Percentiles rank a stretch among this genome's conserved stretches.
These are phyloP conservation scores for Sutorius eximius DNA, from an alignment of 1,284 basidiomycete genomes.

Conservation along the genomic window DNA sequence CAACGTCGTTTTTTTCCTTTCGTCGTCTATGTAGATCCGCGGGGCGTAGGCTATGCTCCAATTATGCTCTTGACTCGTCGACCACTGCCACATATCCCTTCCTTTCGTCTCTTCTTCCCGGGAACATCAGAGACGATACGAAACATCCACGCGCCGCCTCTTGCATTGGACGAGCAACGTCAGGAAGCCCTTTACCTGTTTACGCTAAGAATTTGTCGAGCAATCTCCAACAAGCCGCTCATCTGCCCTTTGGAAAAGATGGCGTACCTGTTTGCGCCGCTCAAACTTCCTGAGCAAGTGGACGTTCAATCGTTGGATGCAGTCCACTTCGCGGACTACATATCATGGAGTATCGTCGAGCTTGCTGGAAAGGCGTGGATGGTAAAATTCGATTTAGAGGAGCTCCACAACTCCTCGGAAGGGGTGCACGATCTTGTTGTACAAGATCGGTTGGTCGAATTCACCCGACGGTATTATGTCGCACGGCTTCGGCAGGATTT, in stretches of 20 bases:
- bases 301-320: conserved; percentile 28
- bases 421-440: conserved; percentile 63
- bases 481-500: conserved; percentile 60
- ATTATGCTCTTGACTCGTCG: conserved; percentile 63
- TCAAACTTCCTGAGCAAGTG: conserved; percentile 35
- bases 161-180: conserved; percentile 48
- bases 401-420: conserved; percentile 39
- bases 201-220: conserved; percentile 61
- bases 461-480: conserved; percentile 65
- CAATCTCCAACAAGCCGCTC: conserved; percentile 66
- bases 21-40: conserved; percentile 44
- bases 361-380: conserved; percentile 52
- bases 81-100: conserved; percentile 56
- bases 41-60: conserved; percentile 46
- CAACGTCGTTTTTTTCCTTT: conserved; percentile 52
- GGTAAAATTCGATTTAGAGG: conserved; percentile 47
- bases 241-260: conserved; percentile 51
- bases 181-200: conserved; percentile 55
- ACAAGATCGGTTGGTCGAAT: conserved; percentile 75
- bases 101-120: conserved; percentile 59
- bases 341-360: conserved; percentile 65
- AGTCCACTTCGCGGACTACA: conserved; percentile 43
- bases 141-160: conserved; percentile 47
- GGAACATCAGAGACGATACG: conserved; percentile 45
- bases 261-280: conserved; percentile 65